These are phyloP conservation scores for Scenedesmus sp. DNA, from an alignment of 163 green algal species.

Conservation along the genomic window DNA sequence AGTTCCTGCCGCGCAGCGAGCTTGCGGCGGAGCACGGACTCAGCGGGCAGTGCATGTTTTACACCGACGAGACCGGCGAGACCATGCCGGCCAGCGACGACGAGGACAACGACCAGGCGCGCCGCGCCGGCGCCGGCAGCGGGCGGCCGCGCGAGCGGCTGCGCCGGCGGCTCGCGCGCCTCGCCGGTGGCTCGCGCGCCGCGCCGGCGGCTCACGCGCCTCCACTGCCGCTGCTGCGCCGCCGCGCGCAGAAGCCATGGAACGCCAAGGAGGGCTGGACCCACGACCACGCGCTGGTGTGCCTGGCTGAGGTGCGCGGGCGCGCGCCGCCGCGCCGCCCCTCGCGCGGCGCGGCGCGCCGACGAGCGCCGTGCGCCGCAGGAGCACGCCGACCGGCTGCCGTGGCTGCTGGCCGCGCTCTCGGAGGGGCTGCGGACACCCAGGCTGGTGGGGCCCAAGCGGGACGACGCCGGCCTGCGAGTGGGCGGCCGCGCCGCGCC, in stretches of 20 bases:
- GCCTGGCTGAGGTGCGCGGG: slow-evolving; percentile 23
- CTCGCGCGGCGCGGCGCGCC: no score
- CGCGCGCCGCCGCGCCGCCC: no score
- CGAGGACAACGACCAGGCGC: slow-evolving; percentile 55
- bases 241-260: slow-evolving; percentile 25
- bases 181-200: no score
- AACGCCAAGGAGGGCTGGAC: background rate
- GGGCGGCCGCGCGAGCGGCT: background rate
- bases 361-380: no score
- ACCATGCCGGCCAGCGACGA: slow-evolving; percentile 67
- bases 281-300: slow-evolving; percentile 33
- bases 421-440: background rate
- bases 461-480: no score
- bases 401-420: background rate
- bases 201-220: no score
- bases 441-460: no score
- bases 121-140: no score
- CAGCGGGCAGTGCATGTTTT: slow-evolving; percentile 74
- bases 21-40: slow-evolving; percentile 68
- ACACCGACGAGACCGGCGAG: slow-evolving; percentile 71
- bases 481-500: no score
- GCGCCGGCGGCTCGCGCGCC: no score
- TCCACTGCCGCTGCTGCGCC: background rate
- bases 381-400: background rate
- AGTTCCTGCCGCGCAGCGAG: slow-evolving; percentile 67